Evolutionary conservation across 495 filamentous ascomycete species (phyloP), one percentile per base, ranked within the genome.

Genomic region (Aspergillus bridgeri): DNA sequence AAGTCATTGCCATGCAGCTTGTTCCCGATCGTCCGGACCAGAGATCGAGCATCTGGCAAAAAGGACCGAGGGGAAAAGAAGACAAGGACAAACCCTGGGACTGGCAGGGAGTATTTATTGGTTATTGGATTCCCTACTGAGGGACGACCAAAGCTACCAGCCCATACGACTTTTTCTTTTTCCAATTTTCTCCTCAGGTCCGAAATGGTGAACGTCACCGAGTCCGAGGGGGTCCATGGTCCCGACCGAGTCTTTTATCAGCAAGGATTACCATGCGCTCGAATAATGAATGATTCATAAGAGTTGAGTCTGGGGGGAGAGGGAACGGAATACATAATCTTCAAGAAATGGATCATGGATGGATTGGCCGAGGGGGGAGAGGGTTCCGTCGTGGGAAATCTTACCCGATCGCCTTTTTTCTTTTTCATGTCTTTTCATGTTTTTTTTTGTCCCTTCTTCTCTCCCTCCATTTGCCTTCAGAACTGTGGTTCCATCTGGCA

Each of bases 201-300:
- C 44, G 53, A 43, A 65, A 59, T 65, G 57, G 60, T 63, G 54
- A 60, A 65, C 63, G 63, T 65, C 63, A 65, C 60, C 52, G 45
- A 48, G 42, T 51, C 48, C 24, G 25, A 19, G 25, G 24, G 48
- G 9, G n/a, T 33, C 24, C 24, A 18, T 33, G 25, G 48, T 25
- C 21, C 20, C 6, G 6, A 19, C 22, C 18, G 24, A 15, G 24
- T 51, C 48, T 29, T 19, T 51, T 25, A 25, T 19, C 25, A 33
- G 48, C 24, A 19, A 9, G 18, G 25, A 19, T 20, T n/a, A 3
- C 24, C 25, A 33, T 51, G 48, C 8, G 25, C 24, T 38, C 24
- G 18, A 24, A 51, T 47, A 43, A 47, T 45, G 52, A 43, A 47
- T 45, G 52, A 54, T 43, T 54, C 21, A 47, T 45, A 42, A 54